Percentiles rank a stretch among this genome's conserved stretches.
Evolutionary conservation across 202 grass and related monocot species (phyloP).

Genomic region (Eragrostis tef): DNA sequence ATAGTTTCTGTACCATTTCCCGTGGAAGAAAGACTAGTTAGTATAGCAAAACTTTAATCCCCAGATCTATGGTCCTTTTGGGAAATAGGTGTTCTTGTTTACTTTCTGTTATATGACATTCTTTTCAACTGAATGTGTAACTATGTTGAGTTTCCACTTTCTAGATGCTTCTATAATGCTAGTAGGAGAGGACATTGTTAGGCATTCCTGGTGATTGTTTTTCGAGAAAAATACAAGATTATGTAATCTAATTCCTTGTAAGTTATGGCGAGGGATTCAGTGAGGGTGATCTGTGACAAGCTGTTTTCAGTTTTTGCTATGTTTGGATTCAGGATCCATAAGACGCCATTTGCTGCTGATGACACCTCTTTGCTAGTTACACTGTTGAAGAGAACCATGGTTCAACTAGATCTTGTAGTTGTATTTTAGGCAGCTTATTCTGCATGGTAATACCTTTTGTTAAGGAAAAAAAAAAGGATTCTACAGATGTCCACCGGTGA

Average conservation of each 20-base stretch:
- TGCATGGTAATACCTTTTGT: background rate
- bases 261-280: background rate
- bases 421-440: constrained; percentile 13
- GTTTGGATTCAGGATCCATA: background rate
- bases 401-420: too few relatives aligned
- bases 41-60: constrained; percentile 22
- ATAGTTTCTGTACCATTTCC: constrained; percentile 40
- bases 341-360: too few relatives aligned
- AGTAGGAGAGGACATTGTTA: background rate
- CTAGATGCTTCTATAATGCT: background rate
- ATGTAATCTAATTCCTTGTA: constrained; percentile 1
- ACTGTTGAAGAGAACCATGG: background rate
- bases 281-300: background rate
- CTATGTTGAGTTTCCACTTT: background rate
- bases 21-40: constrained; percentile 30
- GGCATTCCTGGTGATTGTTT: background rate
- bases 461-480: background rate
- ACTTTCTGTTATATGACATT: background rate
- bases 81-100: constrained; percentile 5
- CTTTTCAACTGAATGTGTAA: constrained; percentile 19
- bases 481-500: background rate
- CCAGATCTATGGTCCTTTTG: constrained; percentile 13
- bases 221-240: background rate
- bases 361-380: background rate
- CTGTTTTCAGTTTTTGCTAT: background rate